These are phyloP conservation scores for Trichocomaceae sp. DNA, from an alignment of 2,329 filamentous ascomycete species.

Conservation along the genomic window DNA sequence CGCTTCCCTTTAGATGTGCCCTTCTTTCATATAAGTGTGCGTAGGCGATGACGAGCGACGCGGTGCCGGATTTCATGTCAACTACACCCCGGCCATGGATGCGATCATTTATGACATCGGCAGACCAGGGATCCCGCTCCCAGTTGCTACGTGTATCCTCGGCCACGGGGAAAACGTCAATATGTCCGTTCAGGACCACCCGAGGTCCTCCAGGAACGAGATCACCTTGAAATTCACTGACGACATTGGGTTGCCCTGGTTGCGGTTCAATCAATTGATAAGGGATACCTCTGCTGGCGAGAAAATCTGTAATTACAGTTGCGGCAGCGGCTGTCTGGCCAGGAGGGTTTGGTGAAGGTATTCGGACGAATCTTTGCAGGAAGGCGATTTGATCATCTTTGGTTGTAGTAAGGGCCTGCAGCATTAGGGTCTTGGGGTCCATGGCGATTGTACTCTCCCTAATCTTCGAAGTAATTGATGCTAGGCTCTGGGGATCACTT, in stretches of 20 bases:
- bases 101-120: slow-evolving; percentile 26
- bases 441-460: background rate
- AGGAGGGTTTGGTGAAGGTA: background rate
- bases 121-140: slow-evolving; percentile 33
- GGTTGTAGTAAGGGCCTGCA: background rate
- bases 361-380: background rate
- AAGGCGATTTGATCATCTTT: background rate
- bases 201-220: slow-evolving; percentile 15
- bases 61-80: slow-evolving; percentile 42
- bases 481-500: background rate
- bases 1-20: slow-evolving; percentile 17
- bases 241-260: background rate
- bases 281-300: background rate
- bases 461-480: background rate
- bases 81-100: slow-evolving; percentile 36
- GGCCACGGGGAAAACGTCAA: slow-evolving; percentile 37
- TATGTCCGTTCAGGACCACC: slow-evolving; percentile 39
- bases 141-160: slow-evolving; percentile 23
- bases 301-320: background rate
- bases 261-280: background rate
- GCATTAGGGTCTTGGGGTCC: background rate
- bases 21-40: slow-evolving; percentile 23
- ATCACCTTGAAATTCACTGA: background rate
- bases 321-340: background rate
- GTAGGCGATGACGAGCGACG: slow-evolving; percentile 36